These are phyloP conservation scores for Thermomucor indicae-seudaticae DNA, from an alignment of 371 early-diverging fungal species.

Conservation along the genomic window DNA sequence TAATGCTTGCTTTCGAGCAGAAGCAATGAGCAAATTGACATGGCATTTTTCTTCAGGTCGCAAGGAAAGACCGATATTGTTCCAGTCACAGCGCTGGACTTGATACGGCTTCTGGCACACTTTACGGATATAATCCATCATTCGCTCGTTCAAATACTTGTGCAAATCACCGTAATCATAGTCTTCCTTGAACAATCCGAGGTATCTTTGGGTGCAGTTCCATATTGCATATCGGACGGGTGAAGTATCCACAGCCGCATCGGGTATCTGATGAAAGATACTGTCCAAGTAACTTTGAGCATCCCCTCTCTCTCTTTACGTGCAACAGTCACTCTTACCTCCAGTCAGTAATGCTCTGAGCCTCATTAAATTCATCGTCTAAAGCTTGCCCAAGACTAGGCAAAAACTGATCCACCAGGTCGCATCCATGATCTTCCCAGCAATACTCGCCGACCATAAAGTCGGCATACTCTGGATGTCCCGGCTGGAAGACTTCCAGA, in stretches of 20 bases:
- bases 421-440: constrained; percentile 68
- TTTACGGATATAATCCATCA: constrained; percentile 47
- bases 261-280: constrained; percentile 43
- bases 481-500: background rate
- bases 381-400: constrained; percentile 57
- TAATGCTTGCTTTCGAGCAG: constrained; percentile 59
- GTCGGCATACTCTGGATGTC: constrained; percentile 32
- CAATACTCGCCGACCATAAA: constrained; percentile 60
- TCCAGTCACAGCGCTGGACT: constrained; percentile 50
- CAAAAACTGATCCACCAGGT: constrained; percentile 56
- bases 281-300: constrained; percentile 14
- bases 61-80: constrained; percentile 52
- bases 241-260: constrained; percentile 53
- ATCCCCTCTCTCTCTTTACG: too few species aligned
- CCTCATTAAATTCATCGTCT: constrained; percentile 58
- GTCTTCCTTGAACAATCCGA: constrained; percentile 62
- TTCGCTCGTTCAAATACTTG: constrained; percentile 42
- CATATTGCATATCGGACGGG: constrained; percentile 63
- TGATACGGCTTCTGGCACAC: constrained; percentile 41
- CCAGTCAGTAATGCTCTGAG: constrained; percentile 60
- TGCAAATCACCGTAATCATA: constrained; percentile 53
- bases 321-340: constrained; percentile 19
- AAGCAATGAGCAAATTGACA: constrained; percentile 56
- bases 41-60: constrained; percentile 69
- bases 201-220: constrained; percentile 56